Percentiles rank a stretch among this genome's conserved stretches.
Evolutionary conservation across 2,329 filamentous ascomycete species (phyloP).

Genomic region (Alternaria triticimaculans): DNA sequence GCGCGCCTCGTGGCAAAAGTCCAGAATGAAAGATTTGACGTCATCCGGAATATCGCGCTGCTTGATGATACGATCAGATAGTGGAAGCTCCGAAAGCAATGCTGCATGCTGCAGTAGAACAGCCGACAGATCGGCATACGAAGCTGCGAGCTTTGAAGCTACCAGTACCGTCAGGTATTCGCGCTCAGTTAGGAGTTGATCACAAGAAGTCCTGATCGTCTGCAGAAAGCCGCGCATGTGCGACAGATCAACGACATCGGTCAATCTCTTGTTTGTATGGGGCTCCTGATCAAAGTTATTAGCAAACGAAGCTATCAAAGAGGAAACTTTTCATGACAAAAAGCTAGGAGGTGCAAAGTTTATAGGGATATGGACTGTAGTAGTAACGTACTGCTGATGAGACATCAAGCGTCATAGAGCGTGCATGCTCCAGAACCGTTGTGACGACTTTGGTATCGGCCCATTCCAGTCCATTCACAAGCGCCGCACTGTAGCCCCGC

Average conservation of each 20-base stretch:
- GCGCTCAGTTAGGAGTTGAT: slow-evolving; percentile 41
- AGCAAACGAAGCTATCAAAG: not conserved
- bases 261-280: slow-evolving; percentile 8
- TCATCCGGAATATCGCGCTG: slow-evolving; percentile 41
- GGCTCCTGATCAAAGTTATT: slow-evolving; percentile 2
- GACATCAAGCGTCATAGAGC: slow-evolving; percentile 24
- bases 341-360: not conserved
- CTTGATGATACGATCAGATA: slow-evolving; percentile 49
- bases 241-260: slow-evolving; percentile 20
- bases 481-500: slow-evolving; percentile 65
- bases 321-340: not conserved
- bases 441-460: slow-evolving; percentile 66
- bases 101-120: slow-evolving; percentile 54
- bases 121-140: slow-evolving; percentile 41
- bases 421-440: slow-evolving; percentile 28
- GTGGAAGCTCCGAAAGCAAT: slow-evolving; percentile 50
- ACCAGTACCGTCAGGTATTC: slow-evolving; percentile 42
- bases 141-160: slow-evolving; percentile 43
- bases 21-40: slow-evolving; percentile 41
- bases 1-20: slow-evolving; percentile 49
- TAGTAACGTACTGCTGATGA: slow-evolving; percentile 24
- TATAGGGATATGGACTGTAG: not conserved
- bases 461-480: slow-evolving; percentile 69
- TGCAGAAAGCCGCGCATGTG: slow-evolving; percentile 28
- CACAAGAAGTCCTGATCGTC: slow-evolving; percentile 23